A percentile compares a stretch with the other conserved stretches of the same genome.
Conservation (phyloP, 768 basidiomycete genomes). For the Terana coerulea region DNA sequence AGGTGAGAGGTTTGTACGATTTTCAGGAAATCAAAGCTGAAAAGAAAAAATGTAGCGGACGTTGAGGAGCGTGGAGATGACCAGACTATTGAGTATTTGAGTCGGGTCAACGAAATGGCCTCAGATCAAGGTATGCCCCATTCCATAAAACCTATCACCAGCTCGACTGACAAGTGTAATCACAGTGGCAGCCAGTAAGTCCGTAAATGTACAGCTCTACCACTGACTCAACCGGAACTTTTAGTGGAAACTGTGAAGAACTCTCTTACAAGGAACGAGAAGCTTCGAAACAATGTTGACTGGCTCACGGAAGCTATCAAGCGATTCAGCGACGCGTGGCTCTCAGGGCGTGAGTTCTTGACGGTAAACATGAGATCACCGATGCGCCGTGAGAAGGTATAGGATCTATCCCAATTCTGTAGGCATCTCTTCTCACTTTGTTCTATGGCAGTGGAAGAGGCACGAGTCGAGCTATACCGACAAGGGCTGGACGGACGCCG, state of each 20-base stretch:
- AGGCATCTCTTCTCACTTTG: constrained; percentile 2
- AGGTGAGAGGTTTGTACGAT: constrained; percentile 16
- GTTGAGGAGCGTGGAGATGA: constrained; percentile 65
- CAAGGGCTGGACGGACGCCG: constrained; percentile 65
- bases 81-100: constrained; percentile 68
- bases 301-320: constrained; percentile 76
- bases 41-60: constrained; percentile 11
- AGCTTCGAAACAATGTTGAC: constrained; percentile 62
- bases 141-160: constrained; percentile 16
- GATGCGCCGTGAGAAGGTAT: constrained; percentile 63
- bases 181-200: constrained; percentile 15
- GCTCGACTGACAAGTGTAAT: constrained; percentile 13
- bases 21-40: background rate
- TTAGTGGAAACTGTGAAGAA: constrained; percentile 54
- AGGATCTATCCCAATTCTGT: background rate
- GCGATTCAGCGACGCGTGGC: constrained; percentile 66
- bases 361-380: constrained; percentile 61
- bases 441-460: constrained; percentile 64
- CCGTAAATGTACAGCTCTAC: too few relatives aligned
- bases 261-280: constrained; percentile 48
- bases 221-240: background rate
- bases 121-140: constrained; percentile 69
- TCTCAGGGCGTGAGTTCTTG: constrained; percentile 51
- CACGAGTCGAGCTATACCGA: constrained; percentile 64
- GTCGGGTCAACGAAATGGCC: constrained; percentile 59